Percentiles rank a stretch among this genome's conserved stretches.
These are phyloP conservation scores for Gremmenia infestans DNA, from an alignment of 2,329 filamentous ascomycete genomes.

Conservation along the genomic window DNA sequence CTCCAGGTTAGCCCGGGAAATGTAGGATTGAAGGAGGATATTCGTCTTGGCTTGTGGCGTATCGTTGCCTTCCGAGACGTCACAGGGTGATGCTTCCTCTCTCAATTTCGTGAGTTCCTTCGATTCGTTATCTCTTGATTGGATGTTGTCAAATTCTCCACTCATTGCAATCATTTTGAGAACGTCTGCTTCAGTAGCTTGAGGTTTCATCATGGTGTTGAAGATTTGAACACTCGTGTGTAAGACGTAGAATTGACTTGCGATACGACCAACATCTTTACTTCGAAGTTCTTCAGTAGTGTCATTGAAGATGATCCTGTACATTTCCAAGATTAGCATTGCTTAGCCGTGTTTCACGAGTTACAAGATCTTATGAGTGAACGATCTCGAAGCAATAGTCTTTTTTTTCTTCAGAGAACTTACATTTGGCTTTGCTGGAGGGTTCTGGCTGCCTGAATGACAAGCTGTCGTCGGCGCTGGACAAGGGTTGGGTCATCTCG, in stretches of 20 bases:
- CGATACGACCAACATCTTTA: slow-evolving; percentile 94
- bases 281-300: slow-evolving; percentile 85
- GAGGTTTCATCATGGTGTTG: slow-evolving; percentile 87
- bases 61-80: slow-evolving; percentile 66
- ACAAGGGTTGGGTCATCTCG: slow-evolving; percentile 84
- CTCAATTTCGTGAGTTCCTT: slow-evolving; percentile 77
- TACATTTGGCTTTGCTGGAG: slow-evolving; percentile 85
- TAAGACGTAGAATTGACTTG: slow-evolving; percentile 93
- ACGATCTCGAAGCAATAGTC: too few species aligned
- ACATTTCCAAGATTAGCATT: background rate
- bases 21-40: slow-evolving; percentile 88
- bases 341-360: background rate
- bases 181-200: slow-evolving; percentile 84
- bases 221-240: slow-evolving; percentile 94
- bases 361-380: too few species aligned
- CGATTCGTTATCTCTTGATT: slow-evolving; percentile 83
- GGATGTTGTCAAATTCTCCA: slow-evolving; percentile 95
- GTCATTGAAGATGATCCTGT: slow-evolving; percentile 89
- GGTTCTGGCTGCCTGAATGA: slow-evolving; percentile 81
- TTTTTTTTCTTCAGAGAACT: background rate
- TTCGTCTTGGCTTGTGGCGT: slow-evolving; percentile 88
- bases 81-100: slow-evolving; percentile 65
- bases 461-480: slow-evolving; percentile 75
- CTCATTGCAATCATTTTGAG: slow-evolving; percentile 97
- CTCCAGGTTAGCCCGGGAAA: slow-evolving; percentile 79